Evolutionary conservation across 208 protist genomes (phyloP), one percentile per base, ranked within the genome.

Genomic region (Borovskyia barvae): DNA sequence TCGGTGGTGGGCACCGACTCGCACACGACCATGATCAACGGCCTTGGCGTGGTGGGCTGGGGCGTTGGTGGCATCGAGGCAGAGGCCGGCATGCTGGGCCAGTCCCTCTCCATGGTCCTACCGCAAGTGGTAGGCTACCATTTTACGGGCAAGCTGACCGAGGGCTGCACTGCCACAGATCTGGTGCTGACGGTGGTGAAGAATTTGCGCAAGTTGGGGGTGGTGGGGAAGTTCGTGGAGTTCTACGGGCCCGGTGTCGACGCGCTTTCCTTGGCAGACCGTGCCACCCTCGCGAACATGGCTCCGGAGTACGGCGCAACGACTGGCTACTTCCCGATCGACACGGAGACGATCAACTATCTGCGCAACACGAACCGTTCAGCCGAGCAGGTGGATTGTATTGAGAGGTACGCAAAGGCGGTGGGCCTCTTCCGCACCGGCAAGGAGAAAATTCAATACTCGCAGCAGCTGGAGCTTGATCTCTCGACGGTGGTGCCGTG

Each of bases 41-140:
- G 96, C 41, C 77, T 98, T n/a, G 95, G 93, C 54, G 90, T 97
- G 9, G 66, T 97, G 30, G 96, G 95, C 53, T 98, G 93, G 93
- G 97, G 96, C 79, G 97, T 98, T n/a, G 95, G 97, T 54, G 95
- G 96, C 63, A 98, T 99, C 54, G 97, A 99, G 70, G 96, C 96
- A 7, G 96, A 99, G 73, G 92, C 91, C 14, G 96, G 81, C 33
- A 98, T 99, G 95, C 81, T 99, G 11, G 97, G 96, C 30, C 95
- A 98, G 80, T 93, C 92, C 32, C 88, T 97, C 39, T 85, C 85
- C 56, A 97, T 98, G 93, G 87, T 97, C 9, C 78, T 99, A 11
- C 97, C 97, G 29, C 72, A 96, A 64, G 96, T 98, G 41, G 93
- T 99, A 14, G 97, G 97, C 43, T 97, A 96, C 78, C 84, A 92